Percentiles rank a stretch among this genome's conserved stretches.
phyloP scores from a whole-genome alignment of 441 rosid species.

The Macaranga tanarius region DNA sequence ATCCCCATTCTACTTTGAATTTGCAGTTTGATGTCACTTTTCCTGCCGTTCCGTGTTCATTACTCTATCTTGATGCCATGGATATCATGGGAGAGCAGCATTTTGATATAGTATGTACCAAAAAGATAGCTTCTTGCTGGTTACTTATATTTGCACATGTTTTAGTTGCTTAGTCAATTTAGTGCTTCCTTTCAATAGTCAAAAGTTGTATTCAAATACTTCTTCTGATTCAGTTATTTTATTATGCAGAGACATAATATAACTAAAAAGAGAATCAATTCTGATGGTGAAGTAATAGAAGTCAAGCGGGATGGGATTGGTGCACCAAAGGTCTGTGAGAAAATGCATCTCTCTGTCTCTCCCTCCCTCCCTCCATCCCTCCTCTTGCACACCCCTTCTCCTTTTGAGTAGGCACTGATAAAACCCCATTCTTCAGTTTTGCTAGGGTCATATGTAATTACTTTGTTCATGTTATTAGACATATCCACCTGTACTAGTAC shows the following conservation, averaged over 20 bases:
- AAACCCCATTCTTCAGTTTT: not conserved
- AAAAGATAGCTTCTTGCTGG: not conserved
- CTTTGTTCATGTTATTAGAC: not conserved
- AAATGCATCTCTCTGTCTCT: not conserved
- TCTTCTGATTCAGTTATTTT: conserved; percentile 1
- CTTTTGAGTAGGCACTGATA: not conserved
- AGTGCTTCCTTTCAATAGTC: not conserved
- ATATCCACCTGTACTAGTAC: not conserved
- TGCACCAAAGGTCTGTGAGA: conserved; percentile 63
- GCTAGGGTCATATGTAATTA: not conserved
- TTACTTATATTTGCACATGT: not conserved
- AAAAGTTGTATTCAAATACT: not conserved
- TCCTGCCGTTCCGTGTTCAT: conserved; percentile 86
- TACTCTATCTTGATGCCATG: conserved; percentile 88
- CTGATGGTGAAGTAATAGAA: conserved; percentile 67
- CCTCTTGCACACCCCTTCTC: conserved; percentile 10
- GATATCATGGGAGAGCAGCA: conserved; percentile 96
- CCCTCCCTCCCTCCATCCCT: not conserved
- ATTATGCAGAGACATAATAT: conserved; percentile 80
- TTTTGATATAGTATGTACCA: conserved; percentile 71
- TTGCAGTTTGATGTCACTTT: conserved; percentile 92
- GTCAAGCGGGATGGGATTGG: conserved; percentile 78
- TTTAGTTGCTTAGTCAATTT: not conserved
- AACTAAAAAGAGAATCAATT: conserved; percentile 71
- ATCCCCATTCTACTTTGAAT: conserved; percentile 15